Evolutionary conservation across 257 asterid genomes (phyloP).

Genomic region (Solanum piurae): DNA sequence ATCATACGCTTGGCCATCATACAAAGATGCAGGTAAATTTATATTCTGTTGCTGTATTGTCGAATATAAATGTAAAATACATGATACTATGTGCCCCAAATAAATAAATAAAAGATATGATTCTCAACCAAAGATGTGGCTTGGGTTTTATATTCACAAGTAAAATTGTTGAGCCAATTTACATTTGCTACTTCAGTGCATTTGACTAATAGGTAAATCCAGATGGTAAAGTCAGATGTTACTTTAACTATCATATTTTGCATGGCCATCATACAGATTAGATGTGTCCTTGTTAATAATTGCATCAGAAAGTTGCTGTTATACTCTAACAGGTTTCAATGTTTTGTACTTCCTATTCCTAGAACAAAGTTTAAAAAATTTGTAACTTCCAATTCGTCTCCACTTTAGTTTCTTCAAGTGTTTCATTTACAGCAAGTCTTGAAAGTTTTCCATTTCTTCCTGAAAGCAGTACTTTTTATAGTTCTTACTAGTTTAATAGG

Average conservation of each 20-base stretch:
- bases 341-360: background rate
- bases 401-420: background rate
- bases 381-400: background rate
- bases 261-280: background rate
- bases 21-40: slow-evolving; percentile 70
- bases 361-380: background rate
- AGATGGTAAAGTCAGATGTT: background rate
- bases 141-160: background rate
- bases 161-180: background rate
- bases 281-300: background rate
- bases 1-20: slow-evolving; percentile 84
- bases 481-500: background rate
- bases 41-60: background rate
- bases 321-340: background rate
- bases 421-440: background rate
- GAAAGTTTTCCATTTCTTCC: background rate
- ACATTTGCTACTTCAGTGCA: background rate
- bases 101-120: background rate
- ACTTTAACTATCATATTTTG: background rate
- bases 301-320: background rate
- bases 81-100: background rate
- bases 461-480: background rate
- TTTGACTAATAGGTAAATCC: background rate
- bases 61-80: background rate
- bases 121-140: background rate